These are phyloP conservation scores for Penicillium dipodomyicola DNA, from an alignment of 495 filamentous ascomycete genomes.

Conservation along the genomic window DNA sequence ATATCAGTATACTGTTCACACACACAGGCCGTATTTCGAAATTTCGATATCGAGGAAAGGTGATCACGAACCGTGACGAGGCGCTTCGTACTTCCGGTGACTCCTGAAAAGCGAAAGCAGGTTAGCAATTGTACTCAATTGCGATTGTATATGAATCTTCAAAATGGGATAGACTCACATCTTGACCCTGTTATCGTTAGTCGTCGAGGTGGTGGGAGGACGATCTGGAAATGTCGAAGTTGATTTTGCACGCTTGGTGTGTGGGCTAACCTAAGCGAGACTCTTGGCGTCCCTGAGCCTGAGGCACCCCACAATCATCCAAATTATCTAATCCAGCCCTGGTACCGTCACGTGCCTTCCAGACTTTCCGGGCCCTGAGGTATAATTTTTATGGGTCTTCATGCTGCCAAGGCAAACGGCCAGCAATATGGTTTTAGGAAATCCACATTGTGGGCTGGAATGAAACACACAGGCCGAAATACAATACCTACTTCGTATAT, in stretches of 20 bases:
- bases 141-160: slow-evolving; percentile 6
- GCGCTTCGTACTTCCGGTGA: slow-evolving; percentile 86
- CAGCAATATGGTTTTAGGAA: slow-evolving; percentile 6
- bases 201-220: slow-evolving; percentile 49
- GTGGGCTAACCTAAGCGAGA: slow-evolving; percentile 49
- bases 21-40: slow-evolving; percentile 29
- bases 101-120: slow-evolving; percentile 45
- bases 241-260: slow-evolving; percentile 50
- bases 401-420: slow-evolving; percentile 13
- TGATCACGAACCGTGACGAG: slow-evolving; percentile 76
- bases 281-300: slow-evolving; percentile 20
- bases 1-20: slow-evolving; percentile 39
- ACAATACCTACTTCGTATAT: background rate
- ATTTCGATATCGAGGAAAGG: slow-evolving; percentile 24
- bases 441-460: slow-evolving; percentile 12
- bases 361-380: slow-evolving; percentile 2
- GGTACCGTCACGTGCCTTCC: slow-evolving; percentile 6
- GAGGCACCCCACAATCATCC: slow-evolving; percentile 20
- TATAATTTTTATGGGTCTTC: slow-evolving; percentile 7
- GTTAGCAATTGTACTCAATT: slow-evolving; percentile 34
- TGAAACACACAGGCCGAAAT: background rate
- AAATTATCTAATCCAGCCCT: slow-evolving; percentile 12
- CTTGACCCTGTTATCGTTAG: slow-evolving; percentile 56
- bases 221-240: slow-evolving; percentile 42
- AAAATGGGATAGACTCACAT: slow-evolving; percentile 40